Evolutionary conservation across 1,284 basidiomycete species (phyloP).

Genomic region (Neonothopanus nambi): DNA sequence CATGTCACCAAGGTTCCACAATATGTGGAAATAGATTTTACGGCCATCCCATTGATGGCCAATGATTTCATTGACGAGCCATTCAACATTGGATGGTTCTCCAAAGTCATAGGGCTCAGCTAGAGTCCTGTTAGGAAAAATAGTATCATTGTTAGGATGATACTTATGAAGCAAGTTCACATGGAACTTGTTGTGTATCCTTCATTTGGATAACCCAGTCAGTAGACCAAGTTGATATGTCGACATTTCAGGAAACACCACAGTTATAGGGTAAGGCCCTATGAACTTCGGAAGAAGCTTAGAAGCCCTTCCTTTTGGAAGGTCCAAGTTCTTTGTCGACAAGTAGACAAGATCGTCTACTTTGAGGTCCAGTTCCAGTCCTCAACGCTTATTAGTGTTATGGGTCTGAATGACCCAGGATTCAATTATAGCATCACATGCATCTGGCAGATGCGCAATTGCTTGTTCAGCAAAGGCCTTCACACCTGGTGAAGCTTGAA

Average conservation of each 20-base stretch:
- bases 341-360: slow-evolving; percentile 22
- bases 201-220: slow-evolving; percentile 16
- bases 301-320: slow-evolving; percentile 26
- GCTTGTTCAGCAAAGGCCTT: slow-evolving; percentile 3
- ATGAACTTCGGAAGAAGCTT: slow-evolving; percentile 33
- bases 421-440: slow-evolving; percentile 21
- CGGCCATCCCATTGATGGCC: not conserved
- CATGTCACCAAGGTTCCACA: not conserved
- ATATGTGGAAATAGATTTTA: not conserved
- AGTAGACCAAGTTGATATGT: slow-evolving; percentile 31
- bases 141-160: not conserved
- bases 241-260: slow-evolving; percentile 22
- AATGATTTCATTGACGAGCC: not conserved
- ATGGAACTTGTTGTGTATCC: slow-evolving; percentile 24
- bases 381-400: slow-evolving; percentile 17
- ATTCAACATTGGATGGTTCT: not conserved
- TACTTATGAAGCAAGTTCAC: slow-evolving; percentile 8
- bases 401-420: slow-evolving; percentile 17
- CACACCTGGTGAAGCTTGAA: not conserved
- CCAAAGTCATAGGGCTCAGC: slow-evolving; percentile 9
- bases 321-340: slow-evolving; percentile 25
- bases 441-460: slow-evolving; percentile 9
- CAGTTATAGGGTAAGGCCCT: slow-evolving; percentile 30
- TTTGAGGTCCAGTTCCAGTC: slow-evolving; percentile 1
- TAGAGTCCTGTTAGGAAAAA: not conserved